phyloP scores from a whole-genome alignment of 164 flowering plant species.

The Akebia trifoliata region DNA sequence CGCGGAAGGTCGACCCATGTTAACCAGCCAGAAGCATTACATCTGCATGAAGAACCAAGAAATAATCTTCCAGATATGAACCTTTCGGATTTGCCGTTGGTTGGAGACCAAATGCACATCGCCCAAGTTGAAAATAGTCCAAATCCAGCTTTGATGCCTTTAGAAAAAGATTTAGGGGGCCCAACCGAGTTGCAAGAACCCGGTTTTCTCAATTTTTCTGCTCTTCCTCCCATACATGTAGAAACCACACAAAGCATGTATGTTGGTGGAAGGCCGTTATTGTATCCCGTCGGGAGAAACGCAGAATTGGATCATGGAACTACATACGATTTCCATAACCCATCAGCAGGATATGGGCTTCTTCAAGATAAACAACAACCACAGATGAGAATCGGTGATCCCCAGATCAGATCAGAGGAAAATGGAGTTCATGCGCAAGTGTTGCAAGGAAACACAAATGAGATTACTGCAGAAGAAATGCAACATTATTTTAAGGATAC shows the following conservation, averaged over 20 bases:
- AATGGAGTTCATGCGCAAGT: constrained; percentile 16
- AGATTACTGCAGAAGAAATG: constrained; percentile 27
- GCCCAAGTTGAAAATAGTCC: constrained; percentile 29
- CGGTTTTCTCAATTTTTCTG: constrained; percentile 24
- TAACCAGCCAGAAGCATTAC: constrained; percentile 17
- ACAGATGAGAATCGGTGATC: constrained; percentile 23
- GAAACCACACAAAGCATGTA: constrained; percentile 37
- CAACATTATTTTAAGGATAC: constrained; percentile 36
- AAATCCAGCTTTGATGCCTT: constrained; percentile 20
- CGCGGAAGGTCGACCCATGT: constrained; percentile 17
- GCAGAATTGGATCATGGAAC: constrained; percentile 27
- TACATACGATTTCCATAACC: constrained; percentile 25
- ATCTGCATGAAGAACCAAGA: constrained; percentile 20
- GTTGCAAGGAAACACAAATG: constrained; percentile 26
- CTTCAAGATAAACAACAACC: constrained; percentile 23
- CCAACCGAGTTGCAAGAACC: constrained; percentile 23
- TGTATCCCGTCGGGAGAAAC: constrained; percentile 31
- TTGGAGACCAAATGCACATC: constrained; percentile 20
- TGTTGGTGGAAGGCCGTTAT: constrained; percentile 41
- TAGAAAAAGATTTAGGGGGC: constrained; percentile 26
- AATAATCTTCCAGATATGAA: constrained; percentile 42
- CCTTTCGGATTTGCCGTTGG: constrained; percentile 19
- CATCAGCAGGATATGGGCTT: constrained; percentile 25
- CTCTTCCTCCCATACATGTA: constrained; percentile 25
- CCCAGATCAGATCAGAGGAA: constrained; percentile 26